Conservation (phyloP, 2,329 filamentous ascomycete species). For the Cryphonectria carpinicola region DNA sequence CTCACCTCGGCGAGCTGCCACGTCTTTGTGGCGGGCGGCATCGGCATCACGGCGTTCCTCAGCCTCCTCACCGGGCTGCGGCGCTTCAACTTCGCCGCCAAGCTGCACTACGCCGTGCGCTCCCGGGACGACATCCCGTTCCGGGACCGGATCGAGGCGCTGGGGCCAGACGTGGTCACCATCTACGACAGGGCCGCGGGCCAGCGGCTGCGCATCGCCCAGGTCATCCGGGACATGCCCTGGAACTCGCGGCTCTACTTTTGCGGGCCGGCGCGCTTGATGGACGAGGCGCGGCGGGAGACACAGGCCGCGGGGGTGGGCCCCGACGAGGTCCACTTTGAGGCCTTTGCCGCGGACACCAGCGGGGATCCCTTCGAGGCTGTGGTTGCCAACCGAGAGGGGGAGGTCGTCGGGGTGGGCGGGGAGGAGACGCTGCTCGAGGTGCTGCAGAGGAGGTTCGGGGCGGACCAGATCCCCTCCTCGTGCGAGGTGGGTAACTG, state of each 20-base stretch:
- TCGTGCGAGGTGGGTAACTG: conserved; percentile 61
- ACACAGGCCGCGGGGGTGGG: conserved; percentile 48
- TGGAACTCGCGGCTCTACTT: conserved; percentile 64
- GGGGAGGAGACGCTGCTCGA: conserved; percentile 55
- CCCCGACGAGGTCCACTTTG: conserved; percentile 60
- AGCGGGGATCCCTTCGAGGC: conserved; percentile 64
- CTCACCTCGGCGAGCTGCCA: conserved; percentile 56
- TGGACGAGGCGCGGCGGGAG: conserved; percentile 52
- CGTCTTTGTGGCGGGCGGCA: conserved; percentile 66
- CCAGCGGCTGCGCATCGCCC: conserved; percentile 55
- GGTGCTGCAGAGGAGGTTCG: conserved; percentile 49
- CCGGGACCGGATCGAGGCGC: conserved; percentile 46
- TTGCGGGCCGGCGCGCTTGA: conserved; percentile 62
- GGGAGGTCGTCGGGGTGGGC: conserved; percentile 48
- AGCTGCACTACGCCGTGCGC: conserved; percentile 63
- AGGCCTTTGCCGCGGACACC: conserved; percentile 59
- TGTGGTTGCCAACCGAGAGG: conserved; percentile 48
- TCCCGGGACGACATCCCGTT: conserved; percentile 59
- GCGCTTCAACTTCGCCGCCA: conserved; percentile 52
- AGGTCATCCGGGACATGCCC: conserved; percentile 49
- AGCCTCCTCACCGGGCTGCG: conserved; percentile 47
- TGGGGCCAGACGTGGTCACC: conserved; percentile 44
- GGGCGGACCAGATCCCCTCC: conserved; percentile 45
- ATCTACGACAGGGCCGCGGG: conserved; percentile 58
- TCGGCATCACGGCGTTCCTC: conserved; percentile 70